Base-by-base conservation (phyloP, 176 grass and related monocot species). In the Pontederia crassipes region DNA sequence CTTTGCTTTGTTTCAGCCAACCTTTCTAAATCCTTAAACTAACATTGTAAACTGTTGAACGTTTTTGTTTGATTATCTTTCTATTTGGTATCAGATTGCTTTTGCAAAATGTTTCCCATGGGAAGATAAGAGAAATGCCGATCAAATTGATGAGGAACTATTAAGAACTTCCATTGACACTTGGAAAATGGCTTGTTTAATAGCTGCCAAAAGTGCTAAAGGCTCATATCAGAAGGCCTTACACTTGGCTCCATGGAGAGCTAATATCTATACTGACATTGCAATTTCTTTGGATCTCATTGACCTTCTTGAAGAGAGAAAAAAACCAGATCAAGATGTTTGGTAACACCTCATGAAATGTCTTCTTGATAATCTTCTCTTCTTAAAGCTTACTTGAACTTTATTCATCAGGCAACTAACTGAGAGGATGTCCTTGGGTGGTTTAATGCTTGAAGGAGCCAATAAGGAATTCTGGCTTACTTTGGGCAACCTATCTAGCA, bases 401-500 rank as follows among this genome's bases (percentile, higher is more conserved):
- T 78, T 74, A 62, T 66, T 66, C 69, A 78, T 75, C 70, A 97
- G 92, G 92, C 81, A 83, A 66, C 65, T 88, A 24, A 49, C 78
- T 59, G 92, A 97, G 76, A 91, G 76, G 78, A 90, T 97, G 87
- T 81, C 77, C 24, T 48, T 97, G 46, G 92, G 87, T 88, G 83
- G 75, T 9, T 82, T 97, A 77, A 63, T 90, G 46, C 65, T 90
- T 55, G 92, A 97, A 69, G 77, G 80, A 59, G 27, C 74, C 52
- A 91, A 87, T 77, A 91, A 97, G 55, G 87, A 97, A 45, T 90
- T 84, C 59, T 97, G 92, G 92, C 76, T 97, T 68, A 82, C 85
- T 53, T 67, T 97, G 73, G 83, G 92, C 65, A 88, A 72, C 55
- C 45, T 90, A 68, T 87, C 92, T 73, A 78, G 66, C 46, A 75